Base-by-base conservation (phyloP, 2,329 filamentous ascomycete species). In the Emmonsiellopsis sp. region DNA sequence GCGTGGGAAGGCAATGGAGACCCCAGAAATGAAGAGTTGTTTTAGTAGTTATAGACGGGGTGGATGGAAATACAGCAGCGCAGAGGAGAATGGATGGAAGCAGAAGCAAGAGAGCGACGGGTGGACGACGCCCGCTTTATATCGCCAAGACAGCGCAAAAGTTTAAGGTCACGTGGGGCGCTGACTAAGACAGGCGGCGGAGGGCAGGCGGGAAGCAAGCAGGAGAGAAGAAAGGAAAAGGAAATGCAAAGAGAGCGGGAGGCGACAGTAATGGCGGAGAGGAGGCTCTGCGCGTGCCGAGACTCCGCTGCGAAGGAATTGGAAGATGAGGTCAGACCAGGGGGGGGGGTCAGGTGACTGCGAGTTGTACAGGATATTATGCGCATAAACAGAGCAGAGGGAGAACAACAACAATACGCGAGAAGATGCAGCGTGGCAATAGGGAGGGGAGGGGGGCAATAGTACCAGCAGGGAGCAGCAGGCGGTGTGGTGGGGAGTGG, bases 101-200 rank as follows among this genome's bases (percentile, higher is more conserved):
- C 48, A 54, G 58, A 62, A 57, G 54, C 58, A 63, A 52, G 44
- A 55, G 50, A 59, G 67, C 67, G 68, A 70, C 63, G 63, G 59
- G 62, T 59, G 37, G 41, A 48, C 61, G 59, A 57, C 59, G 59
- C 53, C 51, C 63, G 62, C 64, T 72, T 71, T 73, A 73, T 73
- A 70, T 63, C 64, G 70, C 70, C 70, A 73, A 73, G 70, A 70
- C 61, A 61, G 63, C 59, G 61, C 55, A 16, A 42, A 50, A 56
- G 31, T 16, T 42, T 30, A 1, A 8, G 35, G 58, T 72, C 70
- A 73, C 70, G 70, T 73, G 70, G 52, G 56, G 61, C 51, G 32
- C 41, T 63, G 63, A 65, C 59, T 65, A 58, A 63, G 31, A 53
- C 38, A 37, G 30, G 26, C 30, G 58, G 59, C 38, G 52, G 50